These are phyloP conservation scores for Fusarium heterosporum DNA, from an alignment of 2,329 filamentous ascomycete genomes.

Conservation along the genomic window DNA sequence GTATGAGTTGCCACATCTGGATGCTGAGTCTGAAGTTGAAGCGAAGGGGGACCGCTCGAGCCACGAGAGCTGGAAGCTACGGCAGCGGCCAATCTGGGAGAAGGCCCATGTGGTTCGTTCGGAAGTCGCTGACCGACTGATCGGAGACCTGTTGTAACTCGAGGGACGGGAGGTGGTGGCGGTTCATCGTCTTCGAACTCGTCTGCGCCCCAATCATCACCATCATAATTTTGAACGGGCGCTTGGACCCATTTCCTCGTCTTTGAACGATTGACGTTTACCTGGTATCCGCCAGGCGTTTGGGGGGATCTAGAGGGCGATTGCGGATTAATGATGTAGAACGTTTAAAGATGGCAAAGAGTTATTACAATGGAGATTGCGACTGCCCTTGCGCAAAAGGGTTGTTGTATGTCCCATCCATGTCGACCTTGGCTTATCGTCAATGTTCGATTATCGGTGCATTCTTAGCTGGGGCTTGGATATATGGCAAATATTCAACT, in stretches of 20 bases:
- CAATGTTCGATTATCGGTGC: conserved; percentile 36
- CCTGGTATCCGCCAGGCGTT: conserved; percentile 69
- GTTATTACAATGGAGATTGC: conserved; percentile 47
- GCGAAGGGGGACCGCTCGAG: conserved; percentile 44
- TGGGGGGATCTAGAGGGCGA: conserved; percentile 46
- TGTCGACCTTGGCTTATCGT: conserved; percentile 36
- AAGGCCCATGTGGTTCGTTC: conserved; percentile 44
- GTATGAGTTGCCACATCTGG: conserved; percentile 3
- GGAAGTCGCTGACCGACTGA: conserved; percentile 49
- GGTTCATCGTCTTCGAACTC: conserved; percentile 70
- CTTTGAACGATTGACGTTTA: conserved; percentile 89
- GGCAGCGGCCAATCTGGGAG: conserved; percentile 43
- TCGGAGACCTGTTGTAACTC: conserved; percentile 45
- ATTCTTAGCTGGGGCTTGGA: conserved; percentile 38
- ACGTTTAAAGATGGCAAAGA: neutral
- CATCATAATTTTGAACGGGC: conserved; percentile 86
- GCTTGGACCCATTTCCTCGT: conserved; percentile 97
- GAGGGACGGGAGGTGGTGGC: conserved; percentile 51
- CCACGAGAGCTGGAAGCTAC: conserved; percentile 43
- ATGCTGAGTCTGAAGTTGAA: conserved; percentile 45
- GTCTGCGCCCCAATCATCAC: conserved; percentile 90
- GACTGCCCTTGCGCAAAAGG: conserved; percentile 46
- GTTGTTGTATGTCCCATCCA: conserved; percentile 50
- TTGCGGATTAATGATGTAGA: conserved; percentile 25
- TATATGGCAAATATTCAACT: conserved; percentile 2